These are phyloP conservation scores for Dissophora globulifera DNA, from an alignment of 192 early-diverging fungal genomes.

Conservation along the genomic window DNA sequence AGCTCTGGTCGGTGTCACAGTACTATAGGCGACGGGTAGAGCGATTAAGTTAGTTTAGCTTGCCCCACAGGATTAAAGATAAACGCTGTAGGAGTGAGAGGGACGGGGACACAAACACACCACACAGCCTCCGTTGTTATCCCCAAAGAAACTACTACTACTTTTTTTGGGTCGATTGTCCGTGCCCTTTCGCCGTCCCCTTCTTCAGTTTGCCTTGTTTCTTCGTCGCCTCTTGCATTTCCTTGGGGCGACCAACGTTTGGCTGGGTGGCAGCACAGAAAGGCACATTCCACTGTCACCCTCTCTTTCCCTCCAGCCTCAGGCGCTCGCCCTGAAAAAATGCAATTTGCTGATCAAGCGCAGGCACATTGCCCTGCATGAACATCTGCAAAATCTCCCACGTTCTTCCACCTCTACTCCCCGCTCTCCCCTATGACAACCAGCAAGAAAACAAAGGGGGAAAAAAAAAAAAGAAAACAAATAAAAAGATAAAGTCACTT, in stretches of 20 bases:
- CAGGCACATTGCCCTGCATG: no score
- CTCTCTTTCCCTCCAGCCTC: no score
- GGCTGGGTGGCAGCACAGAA: no score
- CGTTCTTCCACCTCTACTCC: background rate
- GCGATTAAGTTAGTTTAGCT: background rate
- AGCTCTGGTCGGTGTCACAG: conserved; percentile 70
- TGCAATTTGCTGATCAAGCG: no score
- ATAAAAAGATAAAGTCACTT: conserved; percentile 35
- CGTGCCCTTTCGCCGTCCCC: no score
- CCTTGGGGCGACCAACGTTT: background rate
- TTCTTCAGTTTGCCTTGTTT: no score
- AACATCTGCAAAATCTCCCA: no score
- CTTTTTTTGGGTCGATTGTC: conserved; percentile 36
- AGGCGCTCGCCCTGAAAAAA: no score
- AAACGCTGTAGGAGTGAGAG: no score
- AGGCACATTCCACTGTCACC: background rate
- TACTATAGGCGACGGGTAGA: conserved; percentile 51
- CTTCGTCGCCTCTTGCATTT: background rate
- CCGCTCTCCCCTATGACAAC: background rate
- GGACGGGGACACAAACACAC: no score
- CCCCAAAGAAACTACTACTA: conserved; percentile 7
- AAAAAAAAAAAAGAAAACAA: background rate
- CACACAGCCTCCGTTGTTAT: background rate
- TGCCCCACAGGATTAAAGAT: no score
- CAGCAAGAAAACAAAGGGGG: conserved; percentile 6